Evolutionary conservation across 257 asterid species (phyloP).

Genomic region (Forsythia suspensa): DNA sequence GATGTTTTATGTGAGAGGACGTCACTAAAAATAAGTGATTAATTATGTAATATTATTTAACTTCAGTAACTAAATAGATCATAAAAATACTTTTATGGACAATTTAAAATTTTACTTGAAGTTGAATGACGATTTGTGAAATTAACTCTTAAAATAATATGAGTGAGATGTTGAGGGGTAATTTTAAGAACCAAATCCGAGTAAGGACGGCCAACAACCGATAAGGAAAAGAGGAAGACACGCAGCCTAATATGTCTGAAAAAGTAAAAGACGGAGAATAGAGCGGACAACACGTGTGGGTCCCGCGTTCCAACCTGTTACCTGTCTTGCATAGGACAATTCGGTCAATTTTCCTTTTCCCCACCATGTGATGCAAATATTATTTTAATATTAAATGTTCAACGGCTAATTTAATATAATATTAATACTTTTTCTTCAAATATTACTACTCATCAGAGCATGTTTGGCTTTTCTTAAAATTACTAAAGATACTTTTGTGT

Average conservation of each 20-base stretch:
- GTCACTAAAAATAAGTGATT: too few species aligned
- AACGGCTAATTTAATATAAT: background rate
- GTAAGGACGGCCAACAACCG: background rate
- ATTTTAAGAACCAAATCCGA: background rate
- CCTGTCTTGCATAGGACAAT: background rate
- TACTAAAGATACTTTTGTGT: too few species aligned
- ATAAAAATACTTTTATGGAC: too few species aligned
- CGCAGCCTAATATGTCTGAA: slow-evolving; percentile 1
- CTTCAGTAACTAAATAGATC: too few species aligned
- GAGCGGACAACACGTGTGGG: slow-evolving; percentile 39
- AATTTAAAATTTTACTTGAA: too few species aligned
- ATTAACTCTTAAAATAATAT: background rate
- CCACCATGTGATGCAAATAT: slow-evolving; percentile 5
- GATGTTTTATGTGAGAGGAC: too few species aligned
- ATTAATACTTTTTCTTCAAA: background rate
- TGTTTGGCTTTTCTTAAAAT: background rate
- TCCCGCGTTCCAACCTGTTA: slow-evolving; percentile 20
- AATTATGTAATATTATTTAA: too few species aligned
- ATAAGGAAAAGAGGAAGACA: background rate
- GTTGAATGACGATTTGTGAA: too few species aligned
- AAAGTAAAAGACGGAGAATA: slow-evolving; percentile 15
- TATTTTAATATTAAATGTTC: background rate
- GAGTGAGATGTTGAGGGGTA: background rate
- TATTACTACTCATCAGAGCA: background rate
- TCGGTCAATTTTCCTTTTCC: slow-evolving; percentile 6